Percentiles rank a stretch among this genome's conserved stretches.
These are phyloP conservation scores for Fusarium chlamydosporum DNA, from an alignment of 2,329 filamentous ascomycete genomes.

Conservation along the genomic window DNA sequence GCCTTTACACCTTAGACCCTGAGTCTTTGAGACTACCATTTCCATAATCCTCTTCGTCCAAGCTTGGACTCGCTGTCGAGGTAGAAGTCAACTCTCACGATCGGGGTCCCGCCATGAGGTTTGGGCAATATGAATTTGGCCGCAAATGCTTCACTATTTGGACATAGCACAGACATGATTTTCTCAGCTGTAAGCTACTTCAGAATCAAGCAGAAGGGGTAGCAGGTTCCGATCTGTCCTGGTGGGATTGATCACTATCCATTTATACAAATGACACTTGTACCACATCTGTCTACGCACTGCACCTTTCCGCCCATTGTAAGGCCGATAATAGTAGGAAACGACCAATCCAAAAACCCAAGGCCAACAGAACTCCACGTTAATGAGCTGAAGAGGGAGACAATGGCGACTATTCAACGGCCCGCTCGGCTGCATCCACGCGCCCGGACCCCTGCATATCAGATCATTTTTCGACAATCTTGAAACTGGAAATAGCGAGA, in stretches of 20 bases:
- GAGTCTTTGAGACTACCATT: too few species aligned
- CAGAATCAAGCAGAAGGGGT: background rate
- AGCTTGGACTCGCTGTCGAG: too few species aligned
- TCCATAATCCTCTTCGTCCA: too few species aligned
- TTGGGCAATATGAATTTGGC: background rate
- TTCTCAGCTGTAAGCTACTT: background rate
- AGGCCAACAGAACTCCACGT: too few species aligned
- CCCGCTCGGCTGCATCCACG: background rate
- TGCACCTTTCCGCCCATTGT: background rate
- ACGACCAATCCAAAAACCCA: too few species aligned
- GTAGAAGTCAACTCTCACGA: too few species aligned
- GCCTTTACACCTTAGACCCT: too few species aligned
- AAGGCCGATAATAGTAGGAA: too few species aligned
- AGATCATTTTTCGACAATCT: slow-evolving; percentile 5
- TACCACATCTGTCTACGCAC: background rate
- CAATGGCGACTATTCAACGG: background rate
- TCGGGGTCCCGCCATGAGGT: too few species aligned
- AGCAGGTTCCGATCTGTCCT: background rate
- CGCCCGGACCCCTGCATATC: slow-evolving; percentile 1
- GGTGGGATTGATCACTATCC: too few species aligned
- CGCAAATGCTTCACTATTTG: background rate
- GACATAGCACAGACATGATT: background rate
- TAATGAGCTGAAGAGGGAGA: too few species aligned
- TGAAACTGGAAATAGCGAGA: background rate
- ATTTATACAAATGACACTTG: too few species aligned